phyloP scores from a whole-genome alignment of 176 grass and related monocot genomes.

The Tillandsia leiboldiana region DNA sequence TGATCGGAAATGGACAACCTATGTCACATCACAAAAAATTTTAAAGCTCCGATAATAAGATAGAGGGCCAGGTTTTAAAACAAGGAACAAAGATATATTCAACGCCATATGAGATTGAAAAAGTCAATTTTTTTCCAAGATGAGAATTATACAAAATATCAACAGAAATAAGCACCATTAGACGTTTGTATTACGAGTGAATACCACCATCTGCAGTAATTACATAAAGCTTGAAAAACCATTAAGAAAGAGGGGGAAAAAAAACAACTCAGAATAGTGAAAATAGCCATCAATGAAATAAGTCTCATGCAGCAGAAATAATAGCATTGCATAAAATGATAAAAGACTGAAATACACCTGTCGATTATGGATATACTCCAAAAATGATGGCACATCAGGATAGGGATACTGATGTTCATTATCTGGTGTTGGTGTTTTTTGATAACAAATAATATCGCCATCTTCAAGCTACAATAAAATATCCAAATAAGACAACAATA shows the following conservation, averaged over 20 bases:
- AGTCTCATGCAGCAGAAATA: neutral
- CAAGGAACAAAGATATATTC: no score
- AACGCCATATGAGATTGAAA: no score
- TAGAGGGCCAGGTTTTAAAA: neutral
- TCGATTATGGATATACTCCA: slow-evolving; percentile 27
- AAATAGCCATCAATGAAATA: no score
- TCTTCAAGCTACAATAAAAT: slow-evolving; percentile 20
- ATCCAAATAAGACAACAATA: neutral
- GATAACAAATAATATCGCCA: slow-evolving; percentile 54
- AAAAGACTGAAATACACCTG: slow-evolving; percentile 16
- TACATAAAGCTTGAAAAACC: no score
- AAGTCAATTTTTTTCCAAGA: no score
- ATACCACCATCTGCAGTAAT: no score
- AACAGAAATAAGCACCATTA: no score
- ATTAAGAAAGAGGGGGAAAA: neutral
- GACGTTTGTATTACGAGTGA: no score
- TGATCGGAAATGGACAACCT: slow-evolving; percentile 60
- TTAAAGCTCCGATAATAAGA: neutral
- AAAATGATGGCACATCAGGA: slow-evolving; percentile 28
- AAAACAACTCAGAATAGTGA: neutral
- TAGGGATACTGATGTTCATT: slow-evolving; percentile 12
- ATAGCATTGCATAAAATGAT: neutral
- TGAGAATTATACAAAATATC: no score
- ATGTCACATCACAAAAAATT: neutral
- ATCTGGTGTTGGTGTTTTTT: slow-evolving; percentile 6